Base-by-base conservation (phyloP, 257 asterid species). In the Avicennia marina region DNA sequence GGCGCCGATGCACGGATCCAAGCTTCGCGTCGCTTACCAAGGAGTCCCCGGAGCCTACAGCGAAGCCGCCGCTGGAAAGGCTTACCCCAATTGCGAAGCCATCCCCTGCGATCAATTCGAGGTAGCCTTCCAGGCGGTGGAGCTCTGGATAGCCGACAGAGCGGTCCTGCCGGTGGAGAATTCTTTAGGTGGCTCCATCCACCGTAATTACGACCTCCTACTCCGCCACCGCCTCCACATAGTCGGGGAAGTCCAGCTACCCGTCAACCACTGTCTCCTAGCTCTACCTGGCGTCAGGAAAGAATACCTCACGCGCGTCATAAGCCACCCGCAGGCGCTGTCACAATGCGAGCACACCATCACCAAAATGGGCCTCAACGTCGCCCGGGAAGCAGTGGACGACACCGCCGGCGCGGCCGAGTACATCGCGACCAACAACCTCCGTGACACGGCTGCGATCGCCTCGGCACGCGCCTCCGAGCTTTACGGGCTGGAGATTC, bases 221-320 rank as follows among this genome's bases (percentile, higher is more conserved):
- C 90, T 90, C 67, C 96, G 96, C 32, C 95, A 90, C 80, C 94
- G 87, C 50, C 95, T 90, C 79, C 98, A 90, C 80, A 90, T 90
- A 42, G 96, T 87, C 33, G 95, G 98, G 0, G 98, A 90, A 39
- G 96, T 90, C 17, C 98, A 90, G 44, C 86, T 84, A 29, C 90
- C 94, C 20, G 87, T 86, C 34, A 95, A 90, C 72, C 97, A 90
- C 77, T 86, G 97, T 79, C 81, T 90, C 24, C 62, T 90, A 2
- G 86, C 93, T 11, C 91, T 90, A 45, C 95, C 95, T 18, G 95
- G 94, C 12, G 86, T 84, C 54, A 71, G 80, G 0, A 69, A 59
- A 42, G 90, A 86, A 25, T 66, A 62, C 60, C 76, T 90, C 24
- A 63, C 60, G 20, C 87, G 95, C 53, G 95, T 90, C 3, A 86